Conservation (phyloP, 2,329 filamentous ascomycete species). For the Cladophialophora carrionii region DNA sequence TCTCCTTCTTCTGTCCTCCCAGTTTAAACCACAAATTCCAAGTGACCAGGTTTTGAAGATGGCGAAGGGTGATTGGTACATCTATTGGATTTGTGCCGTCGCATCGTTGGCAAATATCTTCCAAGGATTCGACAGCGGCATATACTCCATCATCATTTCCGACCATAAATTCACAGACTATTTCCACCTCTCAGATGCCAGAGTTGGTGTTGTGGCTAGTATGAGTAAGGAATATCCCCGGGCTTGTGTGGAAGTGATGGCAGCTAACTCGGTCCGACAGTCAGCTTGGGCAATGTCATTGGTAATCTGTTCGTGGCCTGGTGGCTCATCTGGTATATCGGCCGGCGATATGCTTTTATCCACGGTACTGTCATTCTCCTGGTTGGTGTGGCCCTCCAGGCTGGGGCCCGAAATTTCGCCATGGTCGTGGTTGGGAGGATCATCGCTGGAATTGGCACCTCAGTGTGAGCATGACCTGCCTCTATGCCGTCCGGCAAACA, state of each 20-base stretch:
- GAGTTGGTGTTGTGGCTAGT: conserved; percentile 16
- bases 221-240: conserved; percentile 1
- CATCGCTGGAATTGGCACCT: background rate
- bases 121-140: conserved; percentile 17
- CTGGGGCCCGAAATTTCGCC: background rate
- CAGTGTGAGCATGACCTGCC: background rate
- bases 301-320: background rate
- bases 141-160: conserved; percentile 18
- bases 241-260: background rate
- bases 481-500: background rate
- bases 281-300: background rate
- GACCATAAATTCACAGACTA: conserved; percentile 14
- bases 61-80: background rate
- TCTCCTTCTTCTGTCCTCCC: background rate
- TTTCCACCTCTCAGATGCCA: conserved; percentile 12
- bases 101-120: conserved; percentile 15
- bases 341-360: background rate
- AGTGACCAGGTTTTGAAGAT: background rate
- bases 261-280: background rate
- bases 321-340: background rate
- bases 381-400: background rate
- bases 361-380: background rate
- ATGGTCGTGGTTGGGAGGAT: background rate
- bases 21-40: background rate
- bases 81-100: conserved; percentile 9